Conservation (phyloP, 2,329 filamentous ascomycete species). For the Pseudocercospora fijiensis region DNA sequence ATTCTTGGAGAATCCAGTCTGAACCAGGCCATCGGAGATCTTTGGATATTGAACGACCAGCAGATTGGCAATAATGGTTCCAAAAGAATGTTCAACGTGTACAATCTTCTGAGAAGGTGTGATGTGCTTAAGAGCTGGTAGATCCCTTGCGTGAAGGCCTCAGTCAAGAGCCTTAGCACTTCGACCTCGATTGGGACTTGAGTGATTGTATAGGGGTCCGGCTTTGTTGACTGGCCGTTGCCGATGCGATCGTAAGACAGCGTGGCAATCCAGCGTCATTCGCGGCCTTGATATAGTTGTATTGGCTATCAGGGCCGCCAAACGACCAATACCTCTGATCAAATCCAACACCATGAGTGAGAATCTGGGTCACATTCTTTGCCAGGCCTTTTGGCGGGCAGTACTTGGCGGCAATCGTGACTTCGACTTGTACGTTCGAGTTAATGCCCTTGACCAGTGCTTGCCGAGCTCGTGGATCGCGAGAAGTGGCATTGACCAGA, state of each 20-base stretch:
- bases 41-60: conserved; percentile 15
- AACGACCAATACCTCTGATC: conserved; percentile 27
- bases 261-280: conserved; percentile 22
- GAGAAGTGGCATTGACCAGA: conserved; percentile 13
- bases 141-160: conserved; percentile 19
- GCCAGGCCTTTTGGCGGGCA: conserved; percentile 16
- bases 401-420: conserved; percentile 22
- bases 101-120: conserved; percentile 18
- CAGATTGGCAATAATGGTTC: conserved; percentile 17
- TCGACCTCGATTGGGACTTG: conserved; percentile 20
- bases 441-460: conserved; percentile 14
- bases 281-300: conserved; percentile 24
- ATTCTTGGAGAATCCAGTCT: conserved; percentile 26
- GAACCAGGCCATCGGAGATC: conserved; percentile 23
- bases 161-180: conserved; percentile 21
- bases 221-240: conserved; percentile 20
- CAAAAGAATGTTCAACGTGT: conserved; percentile 28
- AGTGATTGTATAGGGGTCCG: conserved; percentile 22
- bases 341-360: conserved; percentile 28
- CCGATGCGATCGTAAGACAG: conserved; percentile 26
- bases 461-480: conserved; percentile 3
- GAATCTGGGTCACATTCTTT: conserved; percentile 18
- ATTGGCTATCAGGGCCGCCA: conserved; percentile 19
- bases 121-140: conserved; percentile 10
- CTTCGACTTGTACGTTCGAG: conserved; percentile 13